Evolutionary conservation across 306 rosid genomes (phyloP), one percentile per base, ranked within the genome.

Genomic region (Acacia confusa): DNA sequence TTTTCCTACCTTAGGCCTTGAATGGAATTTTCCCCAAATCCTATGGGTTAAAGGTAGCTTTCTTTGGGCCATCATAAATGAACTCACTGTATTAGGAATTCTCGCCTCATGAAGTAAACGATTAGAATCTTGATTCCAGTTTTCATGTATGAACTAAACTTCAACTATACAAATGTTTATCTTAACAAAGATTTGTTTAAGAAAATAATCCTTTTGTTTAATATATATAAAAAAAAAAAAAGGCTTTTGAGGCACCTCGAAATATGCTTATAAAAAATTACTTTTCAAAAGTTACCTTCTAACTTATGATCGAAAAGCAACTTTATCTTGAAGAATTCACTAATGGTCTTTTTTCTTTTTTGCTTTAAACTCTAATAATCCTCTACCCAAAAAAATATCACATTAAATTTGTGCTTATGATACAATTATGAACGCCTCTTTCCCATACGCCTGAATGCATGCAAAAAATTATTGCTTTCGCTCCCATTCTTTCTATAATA

Each of bases 291-390:
- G 55, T 70, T 43, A 70, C 38, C 57, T 43, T 43, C 1, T 15
- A 43, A 70, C 36, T 24, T 11, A 3, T 24, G 75, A n/a, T n/a
- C n/a, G n/a, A 43, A 43, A 70, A 24, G 57, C 38, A 24, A 44
- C 75, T 70, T 20, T 14, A 41, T 15, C 75, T 44, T 6, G 57
- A 70, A 43, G 75, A 70, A 70, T 70, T 70, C 57, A 70, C 75
- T 6, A 6, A 22, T 4, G 38, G 3, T 24, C 4, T 38, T 1
- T 36, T 11, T 67, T 6, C 7, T 22, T 11, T 24, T 16, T 14
- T 43, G 15, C 30, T 41, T 69, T 58, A 24, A 58, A 22, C 16
- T 24, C 16, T 20, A 20, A 36, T 67, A 36, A 38, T 58, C 14
- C 2, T 9, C 13, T 7, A 50, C 13, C 55, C 48, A 10, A 32